Base-by-base conservation (phyloP, 345 rosid species). In the Leavenworthia alabamica region DNA sequence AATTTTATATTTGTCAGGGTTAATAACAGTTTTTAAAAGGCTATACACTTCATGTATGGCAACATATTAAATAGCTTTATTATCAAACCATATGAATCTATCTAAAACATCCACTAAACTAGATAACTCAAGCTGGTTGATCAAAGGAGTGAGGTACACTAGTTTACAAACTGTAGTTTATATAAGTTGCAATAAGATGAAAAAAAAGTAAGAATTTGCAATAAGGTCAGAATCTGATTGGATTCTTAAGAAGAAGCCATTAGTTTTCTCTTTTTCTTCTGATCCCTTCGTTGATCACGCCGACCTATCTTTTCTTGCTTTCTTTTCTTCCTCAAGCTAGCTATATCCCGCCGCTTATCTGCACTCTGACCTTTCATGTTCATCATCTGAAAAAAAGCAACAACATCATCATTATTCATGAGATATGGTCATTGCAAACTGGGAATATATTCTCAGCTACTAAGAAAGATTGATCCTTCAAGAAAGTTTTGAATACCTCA, bases 261-360 rank as follows among this genome's bases (percentile, higher is more conserved):
- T 27, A 49, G 48, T 68, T 72, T 71, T 4, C 46, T 35, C 71
- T 26, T 61, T 61, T 77, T 83, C 82, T 77, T 85, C 77, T 81
- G 83, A 39, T 81, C 79, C 70, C 96, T 82, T 27, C 85, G 77
- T 55, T 93, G 94, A 56, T 87, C 91, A 6, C 79, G 90, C 28
- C 81, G 64, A 73, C 88, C 76, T 81, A 78, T 89, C 68, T 89
- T 93, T 80, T 87, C 97, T 2, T 81, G 86, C 76, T 82, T 92
- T 66, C 82, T 80, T 63, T 83, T 83, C 72, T 79, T 89, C 77
- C 71, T 84, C 53, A 78, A 49, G 31, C 22, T 68, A 47, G 76
- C 86, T 29, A 76, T 17, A 28, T 71, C 64, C 32, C 72, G 84
- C 24, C 89, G 77, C 64, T 81, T 93, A 6, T 71, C 89, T 24